A percentile compares a stretch with the other conserved stretches of the same genome.
Evolutionary conservation across 2,329 filamentous ascomycete species (phyloP).

Genomic region (Exophiala calicioides): DNA sequence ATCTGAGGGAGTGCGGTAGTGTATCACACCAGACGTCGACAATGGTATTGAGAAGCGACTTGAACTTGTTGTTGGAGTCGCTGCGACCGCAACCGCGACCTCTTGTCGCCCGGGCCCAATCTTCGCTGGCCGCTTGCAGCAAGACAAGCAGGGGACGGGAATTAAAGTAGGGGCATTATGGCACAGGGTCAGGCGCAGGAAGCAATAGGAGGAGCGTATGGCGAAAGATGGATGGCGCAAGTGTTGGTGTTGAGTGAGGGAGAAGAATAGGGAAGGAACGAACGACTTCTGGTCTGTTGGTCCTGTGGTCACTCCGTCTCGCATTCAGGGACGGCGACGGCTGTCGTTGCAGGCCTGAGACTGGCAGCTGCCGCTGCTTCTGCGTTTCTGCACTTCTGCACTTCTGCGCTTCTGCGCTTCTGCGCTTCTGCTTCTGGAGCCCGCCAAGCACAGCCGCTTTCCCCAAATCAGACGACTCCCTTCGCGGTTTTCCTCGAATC

Average conservation of each 20-base stretch:
- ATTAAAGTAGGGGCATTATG: background rate
- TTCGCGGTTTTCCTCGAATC: background rate
- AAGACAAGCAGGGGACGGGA: background rate
- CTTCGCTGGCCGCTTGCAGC: background rate
- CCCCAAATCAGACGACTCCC: background rate
- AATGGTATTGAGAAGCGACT: slow-evolving; percentile 3
- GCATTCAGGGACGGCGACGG: background rate
- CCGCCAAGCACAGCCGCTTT: slow-evolving; percentile 6
- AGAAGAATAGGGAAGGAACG: background rate
- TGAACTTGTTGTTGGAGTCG: slow-evolving; percentile 16
- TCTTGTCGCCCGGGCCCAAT: slow-evolving; percentile 11
- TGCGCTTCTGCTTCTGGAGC: slow-evolving; percentile 5
- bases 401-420: no score
- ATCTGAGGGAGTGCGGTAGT: no score
- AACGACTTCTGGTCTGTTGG: background rate
- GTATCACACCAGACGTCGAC: no score
- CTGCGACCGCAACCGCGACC: slow-evolving; percentile 26
- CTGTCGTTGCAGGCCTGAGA: background rate
- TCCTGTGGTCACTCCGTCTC: background rate
- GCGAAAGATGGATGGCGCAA: background rate
- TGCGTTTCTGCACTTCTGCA: no score
- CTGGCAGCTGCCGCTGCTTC: slow-evolving; percentile 1
- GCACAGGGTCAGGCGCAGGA: background rate
- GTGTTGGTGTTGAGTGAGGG: no score
- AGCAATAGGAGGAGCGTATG: no score